A percentile compares a stretch with the other conserved stretches of the same genome.
These are phyloP conservation scores for Phytopythium oedochilum DNA, from an alignment of 352 stramenopile species.

Conservation along the genomic window DNA sequence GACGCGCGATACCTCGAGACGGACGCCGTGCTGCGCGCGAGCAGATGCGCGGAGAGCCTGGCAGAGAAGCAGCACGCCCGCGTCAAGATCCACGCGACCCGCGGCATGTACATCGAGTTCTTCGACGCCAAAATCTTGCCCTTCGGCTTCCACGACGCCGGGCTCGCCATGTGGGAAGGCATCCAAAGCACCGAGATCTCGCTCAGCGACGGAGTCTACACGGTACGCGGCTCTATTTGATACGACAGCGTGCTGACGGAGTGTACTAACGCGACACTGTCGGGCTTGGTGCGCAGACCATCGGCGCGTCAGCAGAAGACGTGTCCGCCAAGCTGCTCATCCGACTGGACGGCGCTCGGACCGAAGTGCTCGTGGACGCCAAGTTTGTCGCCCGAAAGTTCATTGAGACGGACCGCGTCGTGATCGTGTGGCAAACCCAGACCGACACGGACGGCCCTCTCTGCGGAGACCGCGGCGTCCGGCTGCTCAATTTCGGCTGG, in stretches of 20 bases:
- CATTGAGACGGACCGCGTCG: slow-evolving; percentile 8
- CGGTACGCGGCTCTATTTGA: background rate
- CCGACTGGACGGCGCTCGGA: background rate
- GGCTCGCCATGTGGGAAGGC: slow-evolving; percentile 7
- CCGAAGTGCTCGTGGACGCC: background rate
- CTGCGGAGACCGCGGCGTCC: slow-evolving; percentile 8
- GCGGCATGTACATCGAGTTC: slow-evolving; percentile 11
- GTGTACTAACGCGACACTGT: too few relatives aligned
- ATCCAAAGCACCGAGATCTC: background rate
- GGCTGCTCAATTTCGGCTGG: slow-evolving; percentile 16
- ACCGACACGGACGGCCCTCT: slow-evolving; percentile 9
- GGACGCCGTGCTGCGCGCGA: background rate
- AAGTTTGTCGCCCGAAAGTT: slow-evolving; percentile 5
- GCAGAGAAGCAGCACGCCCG: background rate
- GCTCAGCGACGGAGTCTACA: slow-evolving; percentile 4
- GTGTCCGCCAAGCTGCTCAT: background rate
- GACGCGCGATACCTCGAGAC: slow-evolving; percentile 4
- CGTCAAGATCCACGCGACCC: slow-evolving; percentile 2
- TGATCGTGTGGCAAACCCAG: slow-evolving; percentile 15
- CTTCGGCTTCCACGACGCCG: slow-evolving; percentile 6
- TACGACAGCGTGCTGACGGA: too few relatives aligned
- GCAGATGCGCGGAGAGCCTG: background rate
- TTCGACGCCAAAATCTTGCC: slow-evolving; percentile 11
- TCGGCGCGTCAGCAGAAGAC: background rate
- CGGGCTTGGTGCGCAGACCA: background rate